Base-by-base conservation (phyloP, 2,329 filamentous ascomycete species). In the Mariannaea sp. region DNA sequence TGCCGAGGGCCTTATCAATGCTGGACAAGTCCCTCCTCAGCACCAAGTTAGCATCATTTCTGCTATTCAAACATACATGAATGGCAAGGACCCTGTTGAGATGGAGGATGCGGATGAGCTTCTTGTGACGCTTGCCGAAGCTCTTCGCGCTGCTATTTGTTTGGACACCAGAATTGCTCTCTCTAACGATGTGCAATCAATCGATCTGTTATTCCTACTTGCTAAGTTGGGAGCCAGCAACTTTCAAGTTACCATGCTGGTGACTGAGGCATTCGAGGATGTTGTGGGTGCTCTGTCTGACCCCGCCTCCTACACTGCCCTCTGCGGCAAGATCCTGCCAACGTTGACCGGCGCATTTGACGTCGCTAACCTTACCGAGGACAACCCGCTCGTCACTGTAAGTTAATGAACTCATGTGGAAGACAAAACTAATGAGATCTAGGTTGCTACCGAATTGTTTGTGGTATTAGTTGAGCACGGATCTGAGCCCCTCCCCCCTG, bases 231-330 rank as follows among this genome's bases (percentile, higher is more conserved):
- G 92, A 22, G 90, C 93, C 0, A 85, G 83, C 56, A 97, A 96
- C 74, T 96, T 95, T 76, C 92, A 97, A 70, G 83, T 97, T 40
- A 91, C 88, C 1, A 87, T 92, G 76, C 78, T 97, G 45, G 88
- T 97, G 19, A 88, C 85, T 29, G 94, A 99, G 72, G 87, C 90
- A 0, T 96, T 99, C 67, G 93, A 97, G 70, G 90, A 94, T 36
- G 86, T 97, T 51, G 88, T 92, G 5, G 78, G 81, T 44, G 80
- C 78, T 1, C 82, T 96, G 53, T 77, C 88, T 2, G 84, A 86
- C 17, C 75, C 80, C 6, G 83, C 89, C 7, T 81, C 85, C 1
- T 99, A 93, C 70, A 80, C 87, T 42, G 83, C 84, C 9, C 81
- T 99, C 6, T 96, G 93, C 69, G 79, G 84, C 62, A 96, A 93